Evolutionary conservation across 306 rosid species (phyloP), one percentile per base, ranked within the genome.

Genomic region (Cicer chorassanicum): DNA sequence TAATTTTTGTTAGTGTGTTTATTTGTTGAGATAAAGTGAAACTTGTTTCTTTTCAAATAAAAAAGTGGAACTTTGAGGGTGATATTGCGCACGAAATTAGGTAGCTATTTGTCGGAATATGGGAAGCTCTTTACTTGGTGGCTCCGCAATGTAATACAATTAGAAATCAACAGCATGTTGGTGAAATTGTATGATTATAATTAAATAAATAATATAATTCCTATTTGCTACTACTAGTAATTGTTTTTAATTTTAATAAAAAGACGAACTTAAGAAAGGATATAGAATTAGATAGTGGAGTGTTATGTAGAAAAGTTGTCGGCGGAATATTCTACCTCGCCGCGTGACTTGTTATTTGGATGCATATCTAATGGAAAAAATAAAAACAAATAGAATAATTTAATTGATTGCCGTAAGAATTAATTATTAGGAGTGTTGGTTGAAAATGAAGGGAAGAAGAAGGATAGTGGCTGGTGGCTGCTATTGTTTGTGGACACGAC

Each of bases 291-390:
- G 70, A 79, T 34, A 39, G 69, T 38, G 16, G 61, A 46, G 51
- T 40, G 34, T 9, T 34, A 74, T 68, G 74, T 54, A 63, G 68
- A 69, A 81, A 81, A 76, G 81, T 82, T 82, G 85, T 82, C 82
- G 85, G 85, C 78, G 78, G 85, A 81, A 76, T 76, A 74, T 63
- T 70, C 64, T 75, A 46, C 48, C 51, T 77, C 53, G 76, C 75
- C 79, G 82, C 82, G 67, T 82, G 85, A 77, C 60, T 71, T 64
- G 84, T 63, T 75, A 43, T 34, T 74, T 67, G 63, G 81, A 78
- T 70, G 64, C 55, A 69, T 77, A 69, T 69, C 13, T 9, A 9
- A 61, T 36, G 10, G 3, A 15, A 1, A 2, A n/a, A 50, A 4
- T 6, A 24, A 24, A 34, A 15, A 0, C 9, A n/a, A 16, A 40